Evolutionary conservation across 2,329 filamentous ascomycete species (phyloP).

Genomic region (Talaromyces pinophilus): DNA sequence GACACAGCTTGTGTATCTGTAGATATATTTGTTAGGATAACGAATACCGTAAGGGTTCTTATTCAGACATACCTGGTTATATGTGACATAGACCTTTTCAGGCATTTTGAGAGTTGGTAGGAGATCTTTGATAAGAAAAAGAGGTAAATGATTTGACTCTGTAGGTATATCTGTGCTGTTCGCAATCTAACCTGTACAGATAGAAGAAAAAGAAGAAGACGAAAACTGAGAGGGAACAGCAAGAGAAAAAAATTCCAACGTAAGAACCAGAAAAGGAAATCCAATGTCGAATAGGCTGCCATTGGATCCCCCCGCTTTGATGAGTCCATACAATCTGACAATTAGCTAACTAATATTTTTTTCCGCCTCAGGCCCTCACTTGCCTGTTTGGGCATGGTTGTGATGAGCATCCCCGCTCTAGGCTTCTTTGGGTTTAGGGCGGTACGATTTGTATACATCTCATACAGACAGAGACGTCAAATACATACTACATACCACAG

Average conservation of each 20-base stretch:
- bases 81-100: conserved; percentile 85
- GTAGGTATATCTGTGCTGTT: background rate
- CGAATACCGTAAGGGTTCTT: background rate
- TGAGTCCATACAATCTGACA: background rate
- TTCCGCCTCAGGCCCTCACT: conserved; percentile 8
- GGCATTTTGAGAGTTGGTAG: conserved; percentile 60
- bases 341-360: background rate
- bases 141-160: background rate
- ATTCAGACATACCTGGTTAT: conserved; percentile 72
- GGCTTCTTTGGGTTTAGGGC: background rate
- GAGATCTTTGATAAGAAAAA: background rate
- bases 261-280: conserved; percentile 13
- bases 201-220: background rate
- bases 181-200: background rate
- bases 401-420: conserved; percentile 3
- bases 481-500: background rate
- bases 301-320: conserved; percentile 3
- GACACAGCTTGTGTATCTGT: conserved; percentile 96
- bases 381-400: conserved; percentile 1
- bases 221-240: background rate
- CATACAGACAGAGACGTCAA: background rate
- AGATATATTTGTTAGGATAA: conserved; percentile 18
- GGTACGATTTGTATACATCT: background rate
- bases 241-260: background rate
- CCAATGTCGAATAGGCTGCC: conserved; percentile 5